Base-by-base conservation (phyloP, 495 filamentous ascomycete genomes). In the Geoglossum glabrum region DNA sequence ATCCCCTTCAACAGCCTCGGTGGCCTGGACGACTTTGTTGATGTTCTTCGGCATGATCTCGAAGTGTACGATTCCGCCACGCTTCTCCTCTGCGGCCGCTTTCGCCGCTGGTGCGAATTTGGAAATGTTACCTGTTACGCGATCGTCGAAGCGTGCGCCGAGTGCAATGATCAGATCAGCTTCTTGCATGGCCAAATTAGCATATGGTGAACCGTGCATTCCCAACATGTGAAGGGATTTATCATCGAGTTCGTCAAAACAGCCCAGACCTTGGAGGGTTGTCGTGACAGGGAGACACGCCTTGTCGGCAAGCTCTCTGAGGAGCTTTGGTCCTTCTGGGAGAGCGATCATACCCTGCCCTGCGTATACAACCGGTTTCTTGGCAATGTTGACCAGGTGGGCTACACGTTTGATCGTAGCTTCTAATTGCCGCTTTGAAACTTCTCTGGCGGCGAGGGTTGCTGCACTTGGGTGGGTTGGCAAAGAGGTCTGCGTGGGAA, bases 21-120 rank as follows among this genome's bases (percentile, higher is more conserved):
- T 87, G 15, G 84, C 84, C 68, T 88, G 84, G 11, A 88, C 79
- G 49, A 88, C 84, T 71, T 87, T 88, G 76, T 88, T 88, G 71
- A 88, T 87, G 68, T 88, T 88, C 75, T 88, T 88, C 36, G 84
- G 84, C 76, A 86, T 76, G 61, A 88, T 83, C 64, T 87, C 84
- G 57, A 88, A 88, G 68, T 88, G 84, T 43, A 88, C 73, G 63
- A 88, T 88, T 61, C 84, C 84, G 57, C 84, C 84, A 40, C 84
- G 81, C 11, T 77, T 77, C 64, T 87, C 84, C 13, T 71, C 68
- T 15, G 82, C 84, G 0, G 84, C 84, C 23, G 74, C 72, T 68
- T 76, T 81, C 28, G 84, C 84, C 11, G 69, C 71, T 4, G 84
- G 84, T 1, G 80, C 84, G 58, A 87, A 88, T 66, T 80, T 82